Percentiles rank a stretch among this genome's conserved stretches.
Conservation (phyloP, 805 yeast genomes). For the Cyberlindnera subsufficiens region DNA sequence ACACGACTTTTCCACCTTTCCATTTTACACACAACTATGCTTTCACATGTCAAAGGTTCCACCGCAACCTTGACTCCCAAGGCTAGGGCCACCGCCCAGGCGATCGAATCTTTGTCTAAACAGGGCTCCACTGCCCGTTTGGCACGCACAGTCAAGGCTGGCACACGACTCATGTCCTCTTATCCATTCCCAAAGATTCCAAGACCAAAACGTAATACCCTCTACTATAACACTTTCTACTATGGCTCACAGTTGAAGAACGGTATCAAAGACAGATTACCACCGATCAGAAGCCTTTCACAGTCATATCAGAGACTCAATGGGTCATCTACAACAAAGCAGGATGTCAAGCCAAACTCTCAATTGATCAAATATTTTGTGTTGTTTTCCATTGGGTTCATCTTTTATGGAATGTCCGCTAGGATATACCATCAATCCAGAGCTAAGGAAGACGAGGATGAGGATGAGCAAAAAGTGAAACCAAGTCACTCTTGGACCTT, state of each 20-base stretch:
- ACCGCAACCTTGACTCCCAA: constrained; percentile 1
- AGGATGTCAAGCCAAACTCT: constrained; percentile 12
- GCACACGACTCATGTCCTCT: constrained; percentile 17
- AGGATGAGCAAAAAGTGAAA: constrained; percentile 27
- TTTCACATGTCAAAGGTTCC: constrained; percentile 18
- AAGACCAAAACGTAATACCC: constrained; percentile 47
- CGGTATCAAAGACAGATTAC: constrained; percentile 24
- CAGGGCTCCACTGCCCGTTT: constrained; percentile 5
- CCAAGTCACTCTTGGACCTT: constrained; percentile 84
- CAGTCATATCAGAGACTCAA: constrained; percentile 17
- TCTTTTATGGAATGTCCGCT: constrained; percentile 25
- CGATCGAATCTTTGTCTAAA: constrained; percentile 7
- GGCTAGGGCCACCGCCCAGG: constrained; percentile 5
- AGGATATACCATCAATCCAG: constrained; percentile 22
- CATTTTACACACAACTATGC: constrained; percentile 7
- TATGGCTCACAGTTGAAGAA: constrained; percentile 30
- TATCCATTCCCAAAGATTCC: constrained; percentile 50
- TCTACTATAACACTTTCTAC: constrained; percentile 38
- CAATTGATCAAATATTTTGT: constrained; percentile 24
- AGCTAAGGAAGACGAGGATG: constrained; percentile 20
- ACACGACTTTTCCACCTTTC: too few species aligned
- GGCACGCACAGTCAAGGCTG: constrained; percentile 7
- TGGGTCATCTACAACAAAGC: constrained; percentile 13
- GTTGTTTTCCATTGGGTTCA: constrained; percentile 22
- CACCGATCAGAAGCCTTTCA: constrained; percentile 22